These are phyloP conservation scores for Aspergillus awamori DNA, from an alignment of 2,329 filamentous ascomycete species.

Conservation along the genomic window DNA sequence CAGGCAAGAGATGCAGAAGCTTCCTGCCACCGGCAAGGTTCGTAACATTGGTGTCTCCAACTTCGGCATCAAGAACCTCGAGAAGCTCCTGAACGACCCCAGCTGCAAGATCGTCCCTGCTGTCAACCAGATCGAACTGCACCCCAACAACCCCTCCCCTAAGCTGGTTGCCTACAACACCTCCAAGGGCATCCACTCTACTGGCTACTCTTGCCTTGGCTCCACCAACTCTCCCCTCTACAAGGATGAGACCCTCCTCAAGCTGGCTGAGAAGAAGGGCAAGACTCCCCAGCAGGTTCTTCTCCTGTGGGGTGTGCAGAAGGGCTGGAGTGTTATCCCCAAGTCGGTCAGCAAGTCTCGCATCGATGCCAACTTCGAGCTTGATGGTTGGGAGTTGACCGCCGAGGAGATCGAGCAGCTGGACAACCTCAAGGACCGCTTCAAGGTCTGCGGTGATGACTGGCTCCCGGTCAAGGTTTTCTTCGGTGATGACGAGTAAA, in stretches of 20 bases:
- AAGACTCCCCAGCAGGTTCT: constrained; percentile 59
- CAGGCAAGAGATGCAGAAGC: constrained; percentile 53
- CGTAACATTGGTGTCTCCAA: constrained; percentile 85
- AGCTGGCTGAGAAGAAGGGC: constrained; percentile 58
- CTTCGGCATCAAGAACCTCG: constrained; percentile 78
- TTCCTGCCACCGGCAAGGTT: constrained; percentile 60
- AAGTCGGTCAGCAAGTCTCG: constrained; percentile 76
- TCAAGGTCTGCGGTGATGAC: constrained; percentile 77
- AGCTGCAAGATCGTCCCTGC: constrained; percentile 58
- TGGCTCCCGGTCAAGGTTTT: constrained; percentile 78
- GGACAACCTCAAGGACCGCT: constrained; percentile 69
- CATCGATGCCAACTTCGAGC: constrained; percentile 75
- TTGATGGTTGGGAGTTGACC: constrained; percentile 73
- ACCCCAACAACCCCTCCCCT: constrained; percentile 72
- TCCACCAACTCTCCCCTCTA: constrained; percentile 59
- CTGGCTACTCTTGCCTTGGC: constrained; percentile 59
- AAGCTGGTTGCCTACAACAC: constrained; percentile 55
- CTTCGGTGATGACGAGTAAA: constrained; percentile 78
- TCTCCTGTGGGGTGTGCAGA: constrained; percentile 74
- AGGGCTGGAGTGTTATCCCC: constrained; percentile 81
- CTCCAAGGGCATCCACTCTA: constrained; percentile 57
- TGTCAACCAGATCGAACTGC: constrained; percentile 57
- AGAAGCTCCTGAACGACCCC: constrained; percentile 71
- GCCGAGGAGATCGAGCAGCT: constrained; percentile 72
- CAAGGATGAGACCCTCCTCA: constrained; percentile 55